Evolutionary conservation across 192 early-diverging fungal genomes (phyloP), one percentile per base, ranked within the genome.

Genomic region (Helicostylum pulchrum): DNA sequence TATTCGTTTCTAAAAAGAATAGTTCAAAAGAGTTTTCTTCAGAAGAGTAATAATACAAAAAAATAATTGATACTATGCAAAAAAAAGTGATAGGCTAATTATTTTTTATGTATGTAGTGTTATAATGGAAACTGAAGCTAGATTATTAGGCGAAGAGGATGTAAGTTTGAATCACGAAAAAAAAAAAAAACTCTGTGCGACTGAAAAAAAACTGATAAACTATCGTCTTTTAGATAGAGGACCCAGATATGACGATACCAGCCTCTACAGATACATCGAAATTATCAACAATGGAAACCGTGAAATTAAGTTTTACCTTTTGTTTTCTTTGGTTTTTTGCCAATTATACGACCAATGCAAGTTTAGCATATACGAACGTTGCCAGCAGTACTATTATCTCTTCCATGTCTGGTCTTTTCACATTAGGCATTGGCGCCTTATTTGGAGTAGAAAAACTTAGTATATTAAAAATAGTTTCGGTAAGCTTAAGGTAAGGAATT

Each of bases 251-350:
- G 36, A 39, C 36, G 36, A 39, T 39, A 39, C 9, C 36, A 10
- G 36, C 1, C 3, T 3, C 63, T 11, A 19, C 23, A 10, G 20
- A 32, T 19, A 20, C 19, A 26, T 50, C 59, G 19, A 46, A 64
- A 23, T 34, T 73, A 17, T 47, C 68, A 11, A 32, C 47, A 21
- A 62, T 55, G 11, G 67, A 88, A 74, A 83, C 83, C 12, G 84
- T 85, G 0, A 65, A 79, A 61, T 77, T 90, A 44, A 84, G 88
- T 1, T 65, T 87, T 30, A 68, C 67, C 0, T 93, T 93, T 65
- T 90, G 90, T 69, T 70, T 88, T 10, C 72, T 91, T 53, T 93
- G 91, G 91, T 93, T 93, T 78, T 44, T 72, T 26, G 91, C 90
- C 58, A 91, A 91, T 67, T 83, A 84, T 74, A 73, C 82, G 2